phyloP scores from a whole-genome alignment of 768 basidiomycete species.

The Panaeolus cyanescens region DNA sequence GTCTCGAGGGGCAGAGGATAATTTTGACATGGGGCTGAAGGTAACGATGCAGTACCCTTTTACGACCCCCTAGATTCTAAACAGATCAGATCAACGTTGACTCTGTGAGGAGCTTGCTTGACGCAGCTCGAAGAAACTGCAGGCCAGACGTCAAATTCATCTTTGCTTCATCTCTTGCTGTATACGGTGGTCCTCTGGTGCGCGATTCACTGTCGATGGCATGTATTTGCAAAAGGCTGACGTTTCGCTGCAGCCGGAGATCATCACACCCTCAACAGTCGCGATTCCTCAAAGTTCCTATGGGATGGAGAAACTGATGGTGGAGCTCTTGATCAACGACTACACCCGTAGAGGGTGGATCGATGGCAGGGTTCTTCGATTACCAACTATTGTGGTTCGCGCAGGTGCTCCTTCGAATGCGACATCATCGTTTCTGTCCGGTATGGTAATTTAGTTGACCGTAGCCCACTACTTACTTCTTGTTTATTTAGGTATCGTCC shows the following conservation, averaged over 20 bases:
- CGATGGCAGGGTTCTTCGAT: conserved; percentile 59
- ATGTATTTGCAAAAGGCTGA: not conserved
- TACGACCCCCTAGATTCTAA: not conserved
- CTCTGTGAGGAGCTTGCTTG: conserved; percentile 48
- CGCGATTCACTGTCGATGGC: conserved; percentile 4
- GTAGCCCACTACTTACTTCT: not conserved
- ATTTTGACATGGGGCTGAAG: conserved; percentile 58
- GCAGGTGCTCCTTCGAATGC: conserved; percentile 56
- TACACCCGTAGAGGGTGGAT: conserved; percentile 58
- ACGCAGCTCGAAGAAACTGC: conserved; percentile 33
- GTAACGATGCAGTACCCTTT: conserved; percentile 14
- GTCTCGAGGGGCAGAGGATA: conserved; percentile 62
- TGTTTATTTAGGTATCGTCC: conserved; percentile 42
- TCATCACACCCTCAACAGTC: conserved; percentile 49
- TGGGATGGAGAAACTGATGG: conserved; percentile 56
- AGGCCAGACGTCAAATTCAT: conserved; percentile 48
- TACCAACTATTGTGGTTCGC: conserved; percentile 61
- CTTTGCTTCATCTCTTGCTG: conserved; percentile 60
- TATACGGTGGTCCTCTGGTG: conserved; percentile 58
- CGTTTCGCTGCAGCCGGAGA: conserved; percentile 29
- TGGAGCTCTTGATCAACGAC: conserved; percentile 60
- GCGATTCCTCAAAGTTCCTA: conserved; percentile 59
- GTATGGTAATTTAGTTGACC: conserved; percentile 24
- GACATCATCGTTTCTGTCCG: conserved; percentile 58
- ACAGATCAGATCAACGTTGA: conserved; percentile 53